Conservation (phyloP, 163 green algal genomes). For the Chlamydomonas reinhardtii region DNA sequence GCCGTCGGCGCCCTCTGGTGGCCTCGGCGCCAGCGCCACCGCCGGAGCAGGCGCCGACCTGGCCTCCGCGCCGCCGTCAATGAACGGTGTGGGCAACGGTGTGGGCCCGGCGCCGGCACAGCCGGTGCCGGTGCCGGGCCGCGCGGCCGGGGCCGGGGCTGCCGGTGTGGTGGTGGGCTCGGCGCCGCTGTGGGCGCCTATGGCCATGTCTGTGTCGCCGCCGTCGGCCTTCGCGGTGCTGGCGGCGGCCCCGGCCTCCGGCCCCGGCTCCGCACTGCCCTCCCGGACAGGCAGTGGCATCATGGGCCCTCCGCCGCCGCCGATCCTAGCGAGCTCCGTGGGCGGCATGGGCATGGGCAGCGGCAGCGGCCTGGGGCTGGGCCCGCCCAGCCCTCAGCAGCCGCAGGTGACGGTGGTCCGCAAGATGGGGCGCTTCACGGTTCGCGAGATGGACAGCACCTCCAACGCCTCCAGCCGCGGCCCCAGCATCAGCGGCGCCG, state of each 20-base stretch:
- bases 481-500: constrained; percentile 11
- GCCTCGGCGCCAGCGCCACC: background rate
- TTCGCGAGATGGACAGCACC: constrained; percentile 31
- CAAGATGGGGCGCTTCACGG: constrained; percentile 34
- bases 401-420: constrained; percentile 1
- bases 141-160: too few relatives aligned
- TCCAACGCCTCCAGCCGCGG: constrained; percentile 31
- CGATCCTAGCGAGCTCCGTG: too few relatives aligned
- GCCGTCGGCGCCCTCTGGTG: background rate
- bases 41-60: background rate
- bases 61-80: background rate
- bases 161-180: too few relatives aligned
- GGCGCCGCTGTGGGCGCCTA: too few relatives aligned
- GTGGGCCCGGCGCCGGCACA: too few relatives aligned
- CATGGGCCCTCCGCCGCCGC: background rate
- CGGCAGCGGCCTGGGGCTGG: background rate
- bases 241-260: too few relatives aligned
- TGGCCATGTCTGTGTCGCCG: too few relatives aligned
- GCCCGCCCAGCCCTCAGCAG: background rate
- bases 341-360: background rate
- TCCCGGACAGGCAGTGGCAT: too few relatives aligned
- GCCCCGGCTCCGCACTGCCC: too few relatives aligned
- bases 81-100: too few relatives aligned
- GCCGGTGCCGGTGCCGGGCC: too few relatives aligned
- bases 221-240: too few relatives aligned